These are phyloP conservation scores for Coniochaeta sp. DNA, from an alignment of 2,329 filamentous ascomycete genomes.

Conservation along the genomic window DNA sequence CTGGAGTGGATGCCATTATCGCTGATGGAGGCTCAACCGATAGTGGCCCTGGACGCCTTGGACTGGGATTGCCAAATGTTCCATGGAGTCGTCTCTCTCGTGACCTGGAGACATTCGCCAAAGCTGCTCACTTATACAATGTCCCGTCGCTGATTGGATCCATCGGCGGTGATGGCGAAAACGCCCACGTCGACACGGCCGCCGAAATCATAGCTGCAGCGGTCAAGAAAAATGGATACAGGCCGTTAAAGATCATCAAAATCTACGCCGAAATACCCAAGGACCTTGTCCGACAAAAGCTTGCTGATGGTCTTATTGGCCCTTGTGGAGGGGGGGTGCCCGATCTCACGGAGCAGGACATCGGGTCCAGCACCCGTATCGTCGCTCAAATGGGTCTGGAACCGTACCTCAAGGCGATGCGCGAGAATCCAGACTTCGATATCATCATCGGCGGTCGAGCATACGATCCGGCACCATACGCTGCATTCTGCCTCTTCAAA, in stretches of 20 bases:
- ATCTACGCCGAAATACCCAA: slow-evolving; percentile 32
- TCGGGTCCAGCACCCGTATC: slow-evolving; percentile 27
- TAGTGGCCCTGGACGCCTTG: slow-evolving; percentile 12
- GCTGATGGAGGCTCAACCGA: slow-evolving; percentile 18
- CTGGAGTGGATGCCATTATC: slow-evolving; percentile 14
- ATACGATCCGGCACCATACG: slow-evolving; percentile 32
- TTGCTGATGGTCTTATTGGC: slow-evolving; percentile 20
- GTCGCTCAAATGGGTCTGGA: slow-evolving; percentile 40
- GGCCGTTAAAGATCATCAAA: slow-evolving; percentile 23
- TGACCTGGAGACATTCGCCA: not conserved
- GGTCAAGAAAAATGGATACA: slow-evolving; percentile 12
- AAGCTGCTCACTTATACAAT: slow-evolving; percentile 7
- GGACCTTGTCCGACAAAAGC: slow-evolving; percentile 17
- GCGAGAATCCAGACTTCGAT: slow-evolving; percentile 30
- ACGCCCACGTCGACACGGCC: slow-evolving; percentile 13
- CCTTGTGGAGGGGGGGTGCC: slow-evolving; percentile 34
- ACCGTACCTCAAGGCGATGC: slow-evolving; percentile 33
- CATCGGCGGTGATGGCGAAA: slow-evolving; percentile 37
- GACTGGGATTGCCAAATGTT: not conserved
- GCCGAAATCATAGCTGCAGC: slow-evolving; percentile 7
- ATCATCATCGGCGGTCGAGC: slow-evolving; percentile 39
- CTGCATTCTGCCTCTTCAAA: slow-evolving; percentile 21
- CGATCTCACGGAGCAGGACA: slow-evolving; percentile 23
- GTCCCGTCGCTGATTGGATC: slow-evolving; percentile 13
- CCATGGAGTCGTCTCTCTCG: not conserved